A percentile compares a stretch with the other conserved stretches of the same genome.
Evolutionary conservation across 768 basidiomycete genomes (phyloP).

Genomic region (Pholiota molesta): DNA sequence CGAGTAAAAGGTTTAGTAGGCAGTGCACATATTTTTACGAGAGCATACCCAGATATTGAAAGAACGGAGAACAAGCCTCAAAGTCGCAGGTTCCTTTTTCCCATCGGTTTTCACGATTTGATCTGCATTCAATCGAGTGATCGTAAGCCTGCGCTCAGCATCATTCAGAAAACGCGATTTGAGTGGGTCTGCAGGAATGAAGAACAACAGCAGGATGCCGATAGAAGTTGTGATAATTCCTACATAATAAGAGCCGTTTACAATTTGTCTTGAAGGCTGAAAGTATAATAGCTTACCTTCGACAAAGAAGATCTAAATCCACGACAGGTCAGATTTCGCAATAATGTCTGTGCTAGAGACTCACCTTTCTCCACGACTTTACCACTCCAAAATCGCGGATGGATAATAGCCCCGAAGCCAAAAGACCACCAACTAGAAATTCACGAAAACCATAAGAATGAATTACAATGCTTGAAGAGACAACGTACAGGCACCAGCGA

Average conservation of each 20-base stretch:
- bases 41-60: conserved; percentile 13
- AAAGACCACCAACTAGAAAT: conserved; percentile 32
- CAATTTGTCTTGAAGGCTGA: no score
- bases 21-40: conserved; percentile 12
- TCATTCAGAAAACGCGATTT: conserved; percentile 28
- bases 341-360: neutral
- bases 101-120: conserved; percentile 27
- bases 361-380: conserved; percentile 34
- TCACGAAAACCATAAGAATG: neutral
- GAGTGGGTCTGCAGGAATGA: conserved; percentile 30
- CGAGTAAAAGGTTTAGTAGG: conserved; percentile 8
- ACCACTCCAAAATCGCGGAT: conserved; percentile 32
- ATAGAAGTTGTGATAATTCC: conserved; percentile 26
- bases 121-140: conserved; percentile 29
- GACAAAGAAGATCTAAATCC: conserved; percentile 28
- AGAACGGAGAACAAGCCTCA: conserved; percentile 22
- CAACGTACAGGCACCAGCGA: conserved; percentile 34
- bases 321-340: neutral
- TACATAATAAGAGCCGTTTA: neutral
- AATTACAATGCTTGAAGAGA: neutral
- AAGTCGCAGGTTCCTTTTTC: conserved; percentile 23
- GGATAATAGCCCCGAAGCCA: conserved; percentile 34
- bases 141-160: conserved; percentile 26
- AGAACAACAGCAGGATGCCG: conserved; percentile 26
- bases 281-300: conserved; percentile 16